A percentile compares a stretch with the other conserved stretches of the same genome.
phyloP scores from a whole-genome alignment of 1,284 basidiomycete genomes.

The Irpex sp. region DNA sequence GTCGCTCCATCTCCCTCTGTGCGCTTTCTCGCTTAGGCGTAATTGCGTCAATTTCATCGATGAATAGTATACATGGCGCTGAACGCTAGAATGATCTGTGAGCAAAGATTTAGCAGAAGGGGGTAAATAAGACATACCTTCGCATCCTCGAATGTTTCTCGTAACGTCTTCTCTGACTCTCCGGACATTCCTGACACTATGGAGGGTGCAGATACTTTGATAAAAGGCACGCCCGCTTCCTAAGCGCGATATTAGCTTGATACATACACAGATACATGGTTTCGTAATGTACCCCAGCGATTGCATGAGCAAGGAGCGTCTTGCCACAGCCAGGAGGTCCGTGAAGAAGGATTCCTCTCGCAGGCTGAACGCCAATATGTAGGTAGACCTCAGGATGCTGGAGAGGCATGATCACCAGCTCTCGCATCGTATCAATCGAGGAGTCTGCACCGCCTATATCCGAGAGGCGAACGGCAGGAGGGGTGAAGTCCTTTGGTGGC shows the following conservation, averaged over 20 bases:
- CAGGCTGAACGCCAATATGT: constrained; percentile 90
- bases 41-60: constrained; percentile 98
- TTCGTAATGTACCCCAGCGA: constrained; percentile 70
- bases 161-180: constrained; percentile 92
- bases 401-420: constrained; percentile 92
- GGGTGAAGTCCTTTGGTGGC: constrained; percentile 52
- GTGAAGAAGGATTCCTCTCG: constrained; percentile 90
- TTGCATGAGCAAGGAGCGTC: constrained; percentile 87
- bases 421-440: constrained; percentile 91
- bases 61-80: constrained; percentile 89
- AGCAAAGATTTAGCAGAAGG: not conserved
- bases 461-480: constrained; percentile 70
- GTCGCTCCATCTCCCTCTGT: constrained; percentile 95
- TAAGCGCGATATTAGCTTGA: constrained; percentile 28
- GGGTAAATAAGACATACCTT: constrained; percentile 51
- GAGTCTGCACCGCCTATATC: constrained; percentile 86
- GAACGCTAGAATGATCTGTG: constrained; percentile 55
- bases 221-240: constrained; percentile 92
- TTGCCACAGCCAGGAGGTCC: constrained; percentile 98
- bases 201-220: constrained; percentile 90
- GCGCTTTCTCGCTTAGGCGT: constrained; percentile 97
- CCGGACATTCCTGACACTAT: constrained; percentile 98
- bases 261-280: not conserved
- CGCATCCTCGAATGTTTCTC: constrained; percentile 96
- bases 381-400: constrained; percentile 95